Base-by-base conservation (phyloP, 2,329 filamentous ascomycete species). In the Paecilomyces dactylethromorphus region DNA sequence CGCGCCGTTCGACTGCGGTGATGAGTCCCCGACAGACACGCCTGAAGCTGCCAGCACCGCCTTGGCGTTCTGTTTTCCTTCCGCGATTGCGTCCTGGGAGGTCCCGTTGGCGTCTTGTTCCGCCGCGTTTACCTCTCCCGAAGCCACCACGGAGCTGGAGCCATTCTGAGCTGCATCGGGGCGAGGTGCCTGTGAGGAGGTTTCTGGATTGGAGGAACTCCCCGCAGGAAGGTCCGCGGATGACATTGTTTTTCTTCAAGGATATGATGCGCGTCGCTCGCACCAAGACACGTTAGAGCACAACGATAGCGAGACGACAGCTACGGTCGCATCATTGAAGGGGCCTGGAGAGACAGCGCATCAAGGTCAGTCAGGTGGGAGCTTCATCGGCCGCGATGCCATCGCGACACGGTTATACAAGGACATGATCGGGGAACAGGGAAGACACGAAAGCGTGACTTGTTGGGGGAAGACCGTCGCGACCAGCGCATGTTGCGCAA, bases 41-140 rank as follows among this genome's bases (percentile, higher is more conserved):
- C 72, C 74, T n/a, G 82, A 82, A 24, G 82, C 81, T 45, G 79
- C 81, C 68, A 86, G 76, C 56, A 84, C 76, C 45, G 83, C 82
- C 71, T 83, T 84, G 54, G 83, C 83, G 69, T 81, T 83, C 67
- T 85, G 81, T 66, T 87, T 87, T 57, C 81, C 81, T 70, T 84
- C 82, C 57, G 78, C 76, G 58, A 86, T 84, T 57, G 76, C 70
- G 71, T 81, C 78, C 11, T 67, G 58, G 35, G 61, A 55, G 12
- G 65, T 60, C 26, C 69, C 70, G 62, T 73, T 70, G 22, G 63
- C 58, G 32, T 65, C 63, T 50, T 66, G 66, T 50, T 66, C 67
- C 29, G 65, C 61, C 22, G 63, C 55, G 59, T 64, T 60, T 33
- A 61, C 62, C 29, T 65, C 63, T 31, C 49, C 61, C n/a, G 63